A percentile compares a stretch with the other conserved stretches of the same genome.
These are phyloP conservation scores for Sporothrix pallida DNA, from an alignment of 2,329 filamentous ascomycete species.

Conservation along the genomic window DNA sequence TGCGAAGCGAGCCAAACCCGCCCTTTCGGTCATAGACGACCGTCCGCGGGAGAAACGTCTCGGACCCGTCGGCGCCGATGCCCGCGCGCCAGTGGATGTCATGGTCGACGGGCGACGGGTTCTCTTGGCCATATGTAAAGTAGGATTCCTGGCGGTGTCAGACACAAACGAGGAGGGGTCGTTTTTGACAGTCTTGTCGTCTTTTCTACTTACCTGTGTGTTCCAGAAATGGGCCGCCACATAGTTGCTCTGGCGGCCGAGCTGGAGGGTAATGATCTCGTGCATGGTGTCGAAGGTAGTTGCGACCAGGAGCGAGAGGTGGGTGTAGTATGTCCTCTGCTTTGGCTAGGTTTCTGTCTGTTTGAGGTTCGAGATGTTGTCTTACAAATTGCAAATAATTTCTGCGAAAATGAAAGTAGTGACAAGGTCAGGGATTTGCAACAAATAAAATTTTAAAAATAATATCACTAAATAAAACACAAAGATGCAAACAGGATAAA, in stretches of 20 bases:
- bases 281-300: conserved; percentile 65
- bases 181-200: no score
- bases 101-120: conserved; percentile 75
- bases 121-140: conserved; percentile 79
- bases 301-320: neutral
- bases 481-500: neutral
- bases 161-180: neutral
- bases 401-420: neutral
- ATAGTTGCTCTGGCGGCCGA: conserved; percentile 92
- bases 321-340: no score
- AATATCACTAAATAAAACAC: neutral
- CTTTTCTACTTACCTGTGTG: conserved; percentile 65
- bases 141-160: conserved; percentile 79
- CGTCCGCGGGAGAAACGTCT: conserved; percentile 90
- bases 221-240: conserved; percentile 98
- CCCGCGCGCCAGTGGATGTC: conserved; percentile 89
- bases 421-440: neutral
- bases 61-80: conserved; percentile 78
- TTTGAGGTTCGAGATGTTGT: neutral
- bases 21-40: conserved; percentile 95
- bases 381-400: conserved; percentile 8
- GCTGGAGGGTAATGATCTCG: conserved; percentile 92
- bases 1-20: conserved; percentile 84
- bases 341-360: neutral
- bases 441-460: neutral